A percentile compares a stretch with the other conserved stretches of the same genome.
phyloP scores from a whole-genome alignment of 1,139 yeast species.

The Wickerhamiella infanticola region DNA sequence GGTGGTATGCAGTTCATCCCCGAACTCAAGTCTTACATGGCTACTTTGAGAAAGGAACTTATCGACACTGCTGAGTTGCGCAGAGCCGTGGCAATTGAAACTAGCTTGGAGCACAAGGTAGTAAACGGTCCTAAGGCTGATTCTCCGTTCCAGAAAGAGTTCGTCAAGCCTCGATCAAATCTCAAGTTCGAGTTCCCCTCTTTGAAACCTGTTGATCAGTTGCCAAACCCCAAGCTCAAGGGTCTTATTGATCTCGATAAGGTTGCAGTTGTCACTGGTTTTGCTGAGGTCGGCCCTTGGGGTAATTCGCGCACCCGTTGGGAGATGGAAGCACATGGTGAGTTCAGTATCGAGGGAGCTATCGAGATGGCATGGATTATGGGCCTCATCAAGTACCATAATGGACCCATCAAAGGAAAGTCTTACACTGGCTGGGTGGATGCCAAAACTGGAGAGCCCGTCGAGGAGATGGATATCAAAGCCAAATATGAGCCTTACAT shows the following conservation, averaged over 20 bases:
- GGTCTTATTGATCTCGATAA: slow-evolving; percentile 86
- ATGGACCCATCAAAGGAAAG: slow-evolving; percentile 80
- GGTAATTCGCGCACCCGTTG: slow-evolving; percentile 98
- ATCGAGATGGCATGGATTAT: slow-evolving; percentile 99
- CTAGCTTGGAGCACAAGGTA: slow-evolving; percentile 83
- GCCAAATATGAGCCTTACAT: slow-evolving; percentile 76
- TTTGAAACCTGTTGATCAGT: slow-evolving; percentile 58
- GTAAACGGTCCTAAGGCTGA: slow-evolving; percentile 80
- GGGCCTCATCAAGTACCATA: slow-evolving; percentile 91
- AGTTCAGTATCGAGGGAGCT: slow-evolving; percentile 95
- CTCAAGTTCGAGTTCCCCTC: slow-evolving; percentile 88
- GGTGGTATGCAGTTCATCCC: slow-evolving; percentile 95
- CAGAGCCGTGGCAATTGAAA: slow-evolving; percentile 89
- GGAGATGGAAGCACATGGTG: slow-evolving; percentile 97
- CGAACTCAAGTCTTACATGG: slow-evolving; percentile 79
- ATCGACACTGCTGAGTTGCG: slow-evolving; percentile 80
- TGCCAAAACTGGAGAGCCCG: slow-evolving; percentile 81
- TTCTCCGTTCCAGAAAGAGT: slow-evolving; percentile 62
- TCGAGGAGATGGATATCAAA: slow-evolving; percentile 89
- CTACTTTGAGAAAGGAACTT: slow-evolving; percentile 65
- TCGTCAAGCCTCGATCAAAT: slow-evolving; percentile 83
- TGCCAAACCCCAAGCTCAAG: slow-evolving; percentile 60
- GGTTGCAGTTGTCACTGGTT: slow-evolving; percentile 90
- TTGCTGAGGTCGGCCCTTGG: slow-evolving; percentile 98
- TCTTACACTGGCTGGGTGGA: slow-evolving; percentile 95